phyloP scores from a whole-genome alignment of 495 filamentous ascomycete genomes.

The Aspergillus sparsus region DNA sequence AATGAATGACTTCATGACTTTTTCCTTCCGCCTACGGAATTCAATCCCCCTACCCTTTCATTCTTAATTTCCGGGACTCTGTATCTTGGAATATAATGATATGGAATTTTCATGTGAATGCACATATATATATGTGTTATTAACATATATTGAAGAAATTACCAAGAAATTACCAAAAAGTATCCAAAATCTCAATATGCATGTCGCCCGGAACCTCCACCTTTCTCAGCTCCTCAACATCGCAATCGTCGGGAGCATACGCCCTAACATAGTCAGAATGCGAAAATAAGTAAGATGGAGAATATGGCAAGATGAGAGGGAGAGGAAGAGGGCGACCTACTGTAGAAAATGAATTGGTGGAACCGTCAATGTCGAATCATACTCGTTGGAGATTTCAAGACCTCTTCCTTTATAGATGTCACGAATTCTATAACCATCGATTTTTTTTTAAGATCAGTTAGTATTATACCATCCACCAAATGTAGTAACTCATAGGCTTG shows the following conservation, averaged over 20 bases:
- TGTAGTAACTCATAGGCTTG: background rate
- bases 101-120: too few species aligned
- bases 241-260: slow-evolving; percentile 18
- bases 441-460: background rate
- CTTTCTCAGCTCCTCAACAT: slow-evolving; percentile 17
- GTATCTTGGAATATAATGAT: too few species aligned
- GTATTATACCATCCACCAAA: background rate
- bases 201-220: slow-evolving; percentile 23
- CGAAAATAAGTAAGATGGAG: background rate
- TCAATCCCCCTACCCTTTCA: too few species aligned
- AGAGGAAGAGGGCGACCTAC: slow-evolving; percentile 19
- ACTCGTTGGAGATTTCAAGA: slow-evolving; percentile 23
- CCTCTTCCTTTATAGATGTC: slow-evolving; percentile 22
- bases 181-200: slow-evolving; percentile 25
- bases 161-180: background rate
- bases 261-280: slow-evolving; percentile 12
- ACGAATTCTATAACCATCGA: slow-evolving; percentile 13
- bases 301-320: background rate
- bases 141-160: background rate
- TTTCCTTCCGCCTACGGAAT: too few species aligned
- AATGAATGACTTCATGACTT: too few species aligned
- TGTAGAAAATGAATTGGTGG: slow-evolving; percentile 28
- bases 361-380: slow-evolving; percentile 22
- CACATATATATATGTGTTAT: too few species aligned
- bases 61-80: too few species aligned